Evolutionary conservation across 2,329 filamentous ascomycete genomes (phyloP).

Genomic region (Neonectria hederae): DNA sequence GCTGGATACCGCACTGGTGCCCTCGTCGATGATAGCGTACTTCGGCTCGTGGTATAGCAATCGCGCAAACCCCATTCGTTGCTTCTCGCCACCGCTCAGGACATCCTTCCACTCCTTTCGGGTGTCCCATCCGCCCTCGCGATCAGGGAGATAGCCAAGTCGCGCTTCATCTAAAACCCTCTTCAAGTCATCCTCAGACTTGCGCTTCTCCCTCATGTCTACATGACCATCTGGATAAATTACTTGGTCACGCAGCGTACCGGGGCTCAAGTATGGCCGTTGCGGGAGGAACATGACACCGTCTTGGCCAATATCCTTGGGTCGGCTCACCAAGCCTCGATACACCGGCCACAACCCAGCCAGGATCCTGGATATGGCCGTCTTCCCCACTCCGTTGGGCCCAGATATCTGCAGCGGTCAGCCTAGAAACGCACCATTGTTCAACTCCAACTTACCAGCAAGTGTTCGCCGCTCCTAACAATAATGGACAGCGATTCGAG

Average conservation of each 20-base stretch:
- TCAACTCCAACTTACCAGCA: conserved; percentile 65
- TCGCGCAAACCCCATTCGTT: conserved; percentile 90
- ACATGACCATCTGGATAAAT: conserved; percentile 96
- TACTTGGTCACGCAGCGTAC: conserved; percentile 94
- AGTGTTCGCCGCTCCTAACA: conserved; percentile 88
- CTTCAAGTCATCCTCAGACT: conserved; percentile 80
- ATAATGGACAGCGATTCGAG: conserved; percentile 90
- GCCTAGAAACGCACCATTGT: background rate
- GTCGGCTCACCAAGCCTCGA: conserved; percentile 87
- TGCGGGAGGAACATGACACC: conserved; percentile 99
- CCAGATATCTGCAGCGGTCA: conserved; percentile 74
- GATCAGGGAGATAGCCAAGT: conserved; percentile 87
- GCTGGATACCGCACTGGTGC: conserved; percentile 90
- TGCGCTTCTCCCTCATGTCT: conserved; percentile 87
- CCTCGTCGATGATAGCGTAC: conserved; percentile 95
- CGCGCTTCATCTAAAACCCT: conserved; percentile 82
- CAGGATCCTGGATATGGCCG: conserved; percentile 84
- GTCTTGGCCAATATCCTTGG: conserved; percentile 81
- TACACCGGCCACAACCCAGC: conserved; percentile 97
- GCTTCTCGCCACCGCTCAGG: conserved; percentile 96
- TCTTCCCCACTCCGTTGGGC: conserved; percentile 94
- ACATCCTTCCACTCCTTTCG: conserved; percentile 99
- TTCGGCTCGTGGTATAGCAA: conserved; percentile 93
- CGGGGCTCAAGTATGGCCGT: conserved; percentile 88
- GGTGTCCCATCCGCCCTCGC: conserved; percentile 96